Percentiles rank a stretch among this genome's conserved stretches.
phyloP scores from a whole-genome alignment of 2,329 filamentous ascomycete genomes.

The Chrysoporthe puriensis region DNA sequence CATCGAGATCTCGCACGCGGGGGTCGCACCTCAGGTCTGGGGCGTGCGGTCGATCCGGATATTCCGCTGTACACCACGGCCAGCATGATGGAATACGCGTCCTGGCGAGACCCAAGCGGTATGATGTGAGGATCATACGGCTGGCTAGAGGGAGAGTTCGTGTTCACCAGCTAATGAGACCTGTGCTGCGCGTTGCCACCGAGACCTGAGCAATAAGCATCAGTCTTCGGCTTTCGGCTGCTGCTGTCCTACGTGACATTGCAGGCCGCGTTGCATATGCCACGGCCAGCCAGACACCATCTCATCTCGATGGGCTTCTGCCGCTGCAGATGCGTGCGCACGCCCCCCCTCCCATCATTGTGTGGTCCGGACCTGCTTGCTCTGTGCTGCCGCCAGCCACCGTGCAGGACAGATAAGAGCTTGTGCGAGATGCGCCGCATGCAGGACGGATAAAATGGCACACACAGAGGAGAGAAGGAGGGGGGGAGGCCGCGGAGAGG shows the following conservation, averaged over 20 bases:
- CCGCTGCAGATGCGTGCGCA: background rate
- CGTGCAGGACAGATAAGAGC: background rate
- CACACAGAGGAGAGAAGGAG: background rate
- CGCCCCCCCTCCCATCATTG: background rate
- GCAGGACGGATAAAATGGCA: background rate
- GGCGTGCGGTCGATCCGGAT: background rate
- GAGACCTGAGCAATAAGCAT: background rate
- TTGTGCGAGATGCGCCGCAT: background rate
- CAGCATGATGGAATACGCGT: background rate
- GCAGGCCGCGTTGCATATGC: conserved; percentile 18
- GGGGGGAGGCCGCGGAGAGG: background rate
- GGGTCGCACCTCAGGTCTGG: background rate
- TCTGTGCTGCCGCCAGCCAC: background rate
- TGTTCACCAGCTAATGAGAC: background rate
- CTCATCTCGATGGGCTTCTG: background rate
- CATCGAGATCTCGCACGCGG: background rate
- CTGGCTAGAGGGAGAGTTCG: no score
- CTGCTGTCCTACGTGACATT: conserved; percentile 18
- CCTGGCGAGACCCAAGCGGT: no score
- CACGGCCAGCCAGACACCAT: background rate
- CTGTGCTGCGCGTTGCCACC: background rate
- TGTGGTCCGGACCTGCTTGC: background rate
- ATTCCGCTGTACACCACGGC: background rate
- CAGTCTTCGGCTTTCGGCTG: conserved; percentile 21
- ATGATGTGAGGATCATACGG: no score